Evolutionary conservation across 345 rosid genomes (phyloP), one percentile per base, ranked within the genome.

Genomic region (Lepidium sativum): DNA sequence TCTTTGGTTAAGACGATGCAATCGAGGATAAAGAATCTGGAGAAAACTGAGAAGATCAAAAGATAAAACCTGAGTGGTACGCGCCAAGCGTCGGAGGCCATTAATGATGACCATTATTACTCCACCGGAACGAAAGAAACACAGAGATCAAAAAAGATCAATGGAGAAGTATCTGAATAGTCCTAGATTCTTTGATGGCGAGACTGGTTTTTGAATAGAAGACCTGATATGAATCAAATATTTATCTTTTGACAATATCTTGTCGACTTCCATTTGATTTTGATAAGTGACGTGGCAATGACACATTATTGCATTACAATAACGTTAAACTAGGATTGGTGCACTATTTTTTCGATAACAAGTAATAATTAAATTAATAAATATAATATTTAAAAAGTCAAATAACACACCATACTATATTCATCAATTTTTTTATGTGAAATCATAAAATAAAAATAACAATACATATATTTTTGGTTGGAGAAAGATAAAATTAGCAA

Each of bases 61-160:
- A 41, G 34, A 25, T 27, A 23, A 21, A 23, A 72, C 78, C 78
- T 75, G 71, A 44, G 74, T 55, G 43, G 38, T 57, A 32, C 61
- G 78, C 2, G 78, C 44, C 39, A 65, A 64, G 53, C 78, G 75
- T 1, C 69, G 70, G 63, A 75, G 71, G 27, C 55, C 42, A 31
- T 69, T 69, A 38, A 63, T 35, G 5, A 63, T 20, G 7, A 62
- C 62, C 78, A 75, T 75, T 25, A 48, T 17, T 25, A 15, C n/a
- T 6, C 25, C 12, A 5, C 14, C 11, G 48, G 25, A 31, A 25
- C 14, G 45, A 20, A 27, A 23, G 71, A 23, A 49, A 39, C 21
- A 13, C 9, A 63, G 29, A 35, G 59, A 41, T 18, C 2, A 33
- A n/a, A 61, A 40, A 45, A n/a, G 56, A 58, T 27, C 23, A 47